Evolutionary conservation across 2,329 filamentous ascomycete genomes (phyloP).

Genomic region (Harringtonia aguacate): DNA sequence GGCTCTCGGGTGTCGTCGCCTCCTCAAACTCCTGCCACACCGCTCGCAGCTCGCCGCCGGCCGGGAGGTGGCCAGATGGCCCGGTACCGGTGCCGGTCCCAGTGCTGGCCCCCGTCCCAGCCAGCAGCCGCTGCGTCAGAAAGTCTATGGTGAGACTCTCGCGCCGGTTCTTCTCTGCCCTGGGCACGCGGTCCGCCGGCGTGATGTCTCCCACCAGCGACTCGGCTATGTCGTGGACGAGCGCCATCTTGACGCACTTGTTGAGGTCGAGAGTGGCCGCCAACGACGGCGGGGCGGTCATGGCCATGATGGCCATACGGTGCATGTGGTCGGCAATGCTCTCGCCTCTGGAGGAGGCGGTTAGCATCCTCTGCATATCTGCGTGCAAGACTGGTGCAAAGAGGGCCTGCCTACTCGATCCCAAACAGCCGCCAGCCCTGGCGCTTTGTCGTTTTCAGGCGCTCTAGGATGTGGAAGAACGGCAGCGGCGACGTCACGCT

Average conservation of each 20-base stretch:
- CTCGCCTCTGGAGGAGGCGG: constrained; percentile 48
- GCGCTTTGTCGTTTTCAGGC: constrained; percentile 90
- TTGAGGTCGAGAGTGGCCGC: constrained; percentile 61
- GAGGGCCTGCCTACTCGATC: constrained; percentile 38
- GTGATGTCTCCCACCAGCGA: constrained; percentile 93
- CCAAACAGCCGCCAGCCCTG: constrained; percentile 91
- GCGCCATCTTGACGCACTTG: constrained; percentile 88
- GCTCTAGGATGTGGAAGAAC: constrained; percentile 91
- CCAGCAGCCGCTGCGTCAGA: constrained; percentile 61
- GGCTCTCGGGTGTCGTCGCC: constrained; percentile 67
- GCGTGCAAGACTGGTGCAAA: too few relatives aligned
- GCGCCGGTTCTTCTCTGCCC: constrained; percentile 78
- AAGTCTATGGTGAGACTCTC: constrained; percentile 90
- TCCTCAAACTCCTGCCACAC: constrained; percentile 97
- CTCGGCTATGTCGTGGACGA: constrained; percentile 97
- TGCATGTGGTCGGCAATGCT: constrained; percentile 99
- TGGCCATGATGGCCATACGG: constrained; percentile 92
- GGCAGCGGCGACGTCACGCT: constrained; percentile 80
- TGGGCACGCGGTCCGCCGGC: constrained; percentile 74
- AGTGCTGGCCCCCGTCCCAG: too few relatives aligned
- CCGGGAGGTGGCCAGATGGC: constrained; percentile 44
- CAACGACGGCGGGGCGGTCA: constrained; percentile 75
- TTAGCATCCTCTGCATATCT: too few relatives aligned
- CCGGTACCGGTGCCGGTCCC: too few relatives aligned
- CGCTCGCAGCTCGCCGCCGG: constrained; percentile 59